Conservation (phyloP, 768 basidiomycete genomes). For the Hericium coralloides region DNA sequence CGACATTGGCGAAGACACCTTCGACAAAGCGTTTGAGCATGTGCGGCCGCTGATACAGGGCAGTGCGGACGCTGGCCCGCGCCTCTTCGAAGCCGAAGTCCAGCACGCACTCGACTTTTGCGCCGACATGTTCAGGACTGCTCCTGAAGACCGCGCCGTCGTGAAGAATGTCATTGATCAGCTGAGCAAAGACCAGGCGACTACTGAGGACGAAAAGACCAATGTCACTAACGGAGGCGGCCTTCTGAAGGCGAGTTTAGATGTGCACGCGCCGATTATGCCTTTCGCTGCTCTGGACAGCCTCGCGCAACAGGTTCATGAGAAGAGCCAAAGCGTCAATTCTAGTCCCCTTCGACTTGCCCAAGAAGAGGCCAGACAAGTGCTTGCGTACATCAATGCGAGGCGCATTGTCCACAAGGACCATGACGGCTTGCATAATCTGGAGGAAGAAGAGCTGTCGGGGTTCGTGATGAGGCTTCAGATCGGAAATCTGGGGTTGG, state of each 20-base stretch:
- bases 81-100: slow-evolving; percentile 63
- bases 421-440: slow-evolving; percentile 51
- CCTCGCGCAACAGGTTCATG: slow-evolving; percentile 5
- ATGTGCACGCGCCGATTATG: slow-evolving; percentile 1
- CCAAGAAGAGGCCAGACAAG: slow-evolving; percentile 30
- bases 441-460: slow-evolving; percentile 58
- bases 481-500: slow-evolving; percentile 47
- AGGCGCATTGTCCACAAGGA: slow-evolving; percentile 60
- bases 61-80: slow-evolving; percentile 63
- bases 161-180: neutral
- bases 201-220: neutral
- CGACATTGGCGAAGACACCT: slow-evolving; percentile 34
- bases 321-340: slow-evolving; percentile 26
- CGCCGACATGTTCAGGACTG: slow-evolving; percentile 48
- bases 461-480: slow-evolving; percentile 53
- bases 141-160: neutral
- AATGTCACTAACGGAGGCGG: neutral
- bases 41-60: slow-evolving; percentile 69
- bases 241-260: neutral
- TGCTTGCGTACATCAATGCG: slow-evolving; percentile 61
- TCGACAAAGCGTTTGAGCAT: slow-evolving; percentile 32
- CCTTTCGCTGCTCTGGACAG: slow-evolving; percentile 1
- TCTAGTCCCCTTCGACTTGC: neutral
- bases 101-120: slow-evolving; percentile 75
- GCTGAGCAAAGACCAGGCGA: neutral